Percentiles rank a stretch among this genome's conserved stretches.
Evolutionary conservation across 2,329 filamentous ascomycete species (phyloP).

Genomic region (Trichocomaceae sp.): DNA sequence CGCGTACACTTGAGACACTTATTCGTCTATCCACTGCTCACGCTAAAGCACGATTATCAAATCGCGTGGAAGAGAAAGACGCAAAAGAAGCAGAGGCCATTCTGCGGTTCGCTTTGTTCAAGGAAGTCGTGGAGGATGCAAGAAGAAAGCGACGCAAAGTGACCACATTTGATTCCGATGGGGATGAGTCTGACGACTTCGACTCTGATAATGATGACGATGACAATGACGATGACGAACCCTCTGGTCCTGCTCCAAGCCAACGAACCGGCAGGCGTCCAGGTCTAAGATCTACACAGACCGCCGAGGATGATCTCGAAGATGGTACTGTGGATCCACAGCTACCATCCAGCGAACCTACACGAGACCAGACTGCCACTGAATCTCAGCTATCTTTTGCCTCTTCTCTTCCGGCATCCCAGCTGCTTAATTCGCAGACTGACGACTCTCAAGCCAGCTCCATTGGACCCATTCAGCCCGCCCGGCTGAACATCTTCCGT

Average conservation of each 20-base stretch:
- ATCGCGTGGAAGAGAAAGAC: conserved; percentile 81
- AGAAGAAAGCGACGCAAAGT: conserved; percentile 78
- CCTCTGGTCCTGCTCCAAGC: conserved; percentile 21
- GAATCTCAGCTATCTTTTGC: conserved; percentile 62
- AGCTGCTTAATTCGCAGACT: conserved; percentile 53
- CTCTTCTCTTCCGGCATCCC: conserved; percentile 72
- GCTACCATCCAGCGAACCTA: conserved; percentile 31
- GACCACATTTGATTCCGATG: conserved; percentile 57
- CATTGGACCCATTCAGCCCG: conserved; percentile 42
- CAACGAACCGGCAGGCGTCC: conserved; percentile 28
- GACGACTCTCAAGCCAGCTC: conserved; percentile 40
- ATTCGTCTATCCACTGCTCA: conserved; percentile 96
- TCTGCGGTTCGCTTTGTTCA: conserved; percentile 90
- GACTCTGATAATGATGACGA: conserved; percentile 29
- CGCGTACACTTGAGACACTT: conserved; percentile 94
- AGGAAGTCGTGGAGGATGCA: conserved; percentile 75
- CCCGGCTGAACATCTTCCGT: conserved; percentile 68
- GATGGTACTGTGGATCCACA: conserved; percentile 49
- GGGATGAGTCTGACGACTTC: conserved; percentile 50
- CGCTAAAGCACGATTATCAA: conserved; percentile 84
- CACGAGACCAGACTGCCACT: conserved; percentile 37
- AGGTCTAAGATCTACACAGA: conserved; percentile 29
- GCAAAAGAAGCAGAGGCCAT: conserved; percentile 83
- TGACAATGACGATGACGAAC: conserved; percentile 23
- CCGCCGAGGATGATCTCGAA: conserved; percentile 42